Base-by-base conservation (phyloP, 495 filamentous ascomycete genomes). In the Xylaria venustula region DNA sequence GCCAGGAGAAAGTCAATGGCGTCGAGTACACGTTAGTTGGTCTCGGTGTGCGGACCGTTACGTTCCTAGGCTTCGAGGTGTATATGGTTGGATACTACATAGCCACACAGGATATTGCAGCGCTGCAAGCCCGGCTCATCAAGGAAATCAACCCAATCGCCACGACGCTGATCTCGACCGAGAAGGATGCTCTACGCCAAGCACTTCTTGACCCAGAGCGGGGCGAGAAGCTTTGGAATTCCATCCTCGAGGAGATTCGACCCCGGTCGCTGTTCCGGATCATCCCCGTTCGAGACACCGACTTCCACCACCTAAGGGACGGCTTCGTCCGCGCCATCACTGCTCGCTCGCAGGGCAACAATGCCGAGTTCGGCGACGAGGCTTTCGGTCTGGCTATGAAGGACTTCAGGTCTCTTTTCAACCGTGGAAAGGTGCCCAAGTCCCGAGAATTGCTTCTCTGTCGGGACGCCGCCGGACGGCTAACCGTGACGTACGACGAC, bases 41-140 rank as follows among this genome's bases (percentile, higher is more conserved):
- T 0, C 78, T 96, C 40, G 94, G 94, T 8, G 84, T 93, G 51
- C 85, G 94, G 53, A 93, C 88, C 7, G 94, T 98, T 19, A 92
- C 87, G 37, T 96, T 97, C 69, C 71, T 98, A 42, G 76, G 84
- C n/a, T 90, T 98, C 25, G 87, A 96, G 71, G 94, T 98, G 56
- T 98, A 98, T 77, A 89, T 97, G 15, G 89, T 96, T 0, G 94
- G 94, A 7, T 77, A 94, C 62, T 98, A 98, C 74, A 80, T 97
- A 25, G 89, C 90, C 20, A 92, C 87, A 3, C 73, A 84, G 36
- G 91, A 96, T 67, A 86, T 98, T 57, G 79, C 79, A 4, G 76
- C 79, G 2, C 63, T 83, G 32, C 79, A 83, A 60, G 71, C 64
- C 53, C 71, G 69, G 8, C 68, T 79, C 42, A 70, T 77, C 56